A percentile compares a stretch with the other conserved stretches of the same genome.
These are phyloP conservation scores for Nemania bipapillata DNA, from an alignment of 2,329 filamentous ascomycete genomes.

Conservation along the genomic window DNA sequence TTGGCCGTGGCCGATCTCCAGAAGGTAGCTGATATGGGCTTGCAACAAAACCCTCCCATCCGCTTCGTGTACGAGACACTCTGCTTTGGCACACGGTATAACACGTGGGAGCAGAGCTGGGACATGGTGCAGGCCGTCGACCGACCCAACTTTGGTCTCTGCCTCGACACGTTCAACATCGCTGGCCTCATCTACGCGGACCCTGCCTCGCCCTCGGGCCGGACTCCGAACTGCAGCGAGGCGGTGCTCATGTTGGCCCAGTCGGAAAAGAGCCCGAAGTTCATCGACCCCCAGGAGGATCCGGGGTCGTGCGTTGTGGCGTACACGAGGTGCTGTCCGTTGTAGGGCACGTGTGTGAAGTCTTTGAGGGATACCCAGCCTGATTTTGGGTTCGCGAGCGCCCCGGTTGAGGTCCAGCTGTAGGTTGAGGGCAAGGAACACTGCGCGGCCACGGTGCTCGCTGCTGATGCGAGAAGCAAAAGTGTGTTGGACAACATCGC, in stretches of 20 bases:
- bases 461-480: slow-evolving; percentile 38
- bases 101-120: slow-evolving; percentile 79
- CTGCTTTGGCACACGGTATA: slow-evolving; percentile 75
- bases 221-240: slow-evolving; percentile 64
- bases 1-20: slow-evolving; percentile 71
- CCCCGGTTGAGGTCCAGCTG: slow-evolving; percentile 63
- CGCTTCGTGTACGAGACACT: slow-evolving; percentile 79
- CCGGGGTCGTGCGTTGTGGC: slow-evolving; percentile 60
- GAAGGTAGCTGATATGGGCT: slow-evolving; percentile 74
- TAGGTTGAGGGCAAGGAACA: slow-evolving; percentile 64
- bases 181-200: slow-evolving; percentile 77
- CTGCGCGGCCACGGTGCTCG: slow-evolving; percentile 39
- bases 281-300: slow-evolving; percentile 66
- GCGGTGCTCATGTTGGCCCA: slow-evolving; percentile 66
- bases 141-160: slow-evolving; percentile 77
- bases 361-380: slow-evolving; percentile 71
- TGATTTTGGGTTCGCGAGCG: slow-evolving; percentile 63
- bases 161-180: slow-evolving; percentile 83
- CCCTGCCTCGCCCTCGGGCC: slow-evolving; percentile 65
- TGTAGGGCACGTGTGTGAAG: slow-evolving; percentile 66
- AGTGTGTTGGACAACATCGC: slow-evolving; percentile 16
- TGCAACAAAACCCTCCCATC: slow-evolving; percentile 65
- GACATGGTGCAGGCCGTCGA: slow-evolving; percentile 73
- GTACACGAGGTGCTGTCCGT: slow-evolving; percentile 71
- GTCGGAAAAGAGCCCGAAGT: slow-evolving; percentile 65